Evolutionary conservation across 352 stramenopile species (phyloP).

Genomic region (Achlya hypogyna): DNA sequence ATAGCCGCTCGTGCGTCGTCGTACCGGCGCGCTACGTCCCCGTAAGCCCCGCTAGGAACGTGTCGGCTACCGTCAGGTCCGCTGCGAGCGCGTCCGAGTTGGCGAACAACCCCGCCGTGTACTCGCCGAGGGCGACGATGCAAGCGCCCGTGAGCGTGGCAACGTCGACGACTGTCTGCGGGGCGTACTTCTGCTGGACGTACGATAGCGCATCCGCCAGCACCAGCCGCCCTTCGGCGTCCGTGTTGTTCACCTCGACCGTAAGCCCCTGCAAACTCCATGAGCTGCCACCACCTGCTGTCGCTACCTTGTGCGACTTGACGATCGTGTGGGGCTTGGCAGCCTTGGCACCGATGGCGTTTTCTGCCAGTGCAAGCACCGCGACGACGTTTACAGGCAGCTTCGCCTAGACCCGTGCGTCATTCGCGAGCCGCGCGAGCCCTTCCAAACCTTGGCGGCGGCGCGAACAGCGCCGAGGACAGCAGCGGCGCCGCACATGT

Average conservation of each 20-base stretch:
- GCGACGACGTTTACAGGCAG: constrained; percentile 79
- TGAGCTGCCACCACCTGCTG: background rate
- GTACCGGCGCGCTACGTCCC: constrained; percentile 36
- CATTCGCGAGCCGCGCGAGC: too few species aligned
- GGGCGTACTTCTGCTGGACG: constrained; percentile 79
- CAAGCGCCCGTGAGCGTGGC: constrained; percentile 89
- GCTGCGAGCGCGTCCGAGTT: constrained; percentile 83
- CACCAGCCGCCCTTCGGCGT: constrained; percentile 88
- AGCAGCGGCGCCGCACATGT: constrained; percentile 86
- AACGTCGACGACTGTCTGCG: constrained; percentile 90
- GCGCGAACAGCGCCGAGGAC: constrained; percentile 75
- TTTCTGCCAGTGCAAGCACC: constrained; percentile 69
- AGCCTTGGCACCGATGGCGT: constrained; percentile 78
- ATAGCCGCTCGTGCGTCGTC: constrained; percentile 75
- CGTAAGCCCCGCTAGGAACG: background rate
- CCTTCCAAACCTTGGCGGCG: constrained; percentile 31
- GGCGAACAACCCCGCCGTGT: constrained; percentile 87
- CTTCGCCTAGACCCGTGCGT: constrained; percentile 26
- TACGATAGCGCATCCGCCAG: constrained; percentile 86
- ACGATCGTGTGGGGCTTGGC: constrained; percentile 83
- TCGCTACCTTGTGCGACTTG: constrained; percentile 67
- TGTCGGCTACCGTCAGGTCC: constrained; percentile 35
- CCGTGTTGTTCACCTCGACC: constrained; percentile 90
- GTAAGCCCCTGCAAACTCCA: constrained; percentile 43
- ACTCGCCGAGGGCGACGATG: constrained; percentile 80